phyloP scores from a whole-genome alignment of 768 basidiomycete genomes.

The Tulasnella sp. region DNA sequence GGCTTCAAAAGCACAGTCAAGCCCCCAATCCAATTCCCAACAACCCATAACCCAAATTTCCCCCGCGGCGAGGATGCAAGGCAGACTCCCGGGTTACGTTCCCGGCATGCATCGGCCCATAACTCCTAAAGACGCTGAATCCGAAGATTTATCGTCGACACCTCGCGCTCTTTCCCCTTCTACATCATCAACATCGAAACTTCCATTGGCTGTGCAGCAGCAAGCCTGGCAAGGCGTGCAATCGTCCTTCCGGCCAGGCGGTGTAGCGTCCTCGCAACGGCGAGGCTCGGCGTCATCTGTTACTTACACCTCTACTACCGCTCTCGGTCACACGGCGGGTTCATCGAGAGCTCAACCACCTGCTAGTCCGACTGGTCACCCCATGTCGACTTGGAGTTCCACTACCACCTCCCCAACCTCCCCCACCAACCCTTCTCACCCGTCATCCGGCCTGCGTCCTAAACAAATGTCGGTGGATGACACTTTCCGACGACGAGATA shows the following conservation, averaged over 20 bases:
- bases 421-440: background rate
- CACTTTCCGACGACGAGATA: background rate
- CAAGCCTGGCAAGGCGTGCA: no score
- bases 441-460: background rate
- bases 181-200: no score
- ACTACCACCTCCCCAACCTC: background rate
- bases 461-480: background rate
- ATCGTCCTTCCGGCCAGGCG: no score
- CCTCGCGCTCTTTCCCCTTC: slow-evolving; percentile 64
- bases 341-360: background rate
- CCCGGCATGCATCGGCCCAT: slow-evolving; percentile 86
- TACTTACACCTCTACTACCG: no score
- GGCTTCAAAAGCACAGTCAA: no score
- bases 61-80: no score
- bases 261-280: no score
- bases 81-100: slow-evolving; percentile 64
- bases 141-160: slow-evolving; percentile 53
- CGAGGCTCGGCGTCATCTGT: no score
- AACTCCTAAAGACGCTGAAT: slow-evolving; percentile 69
- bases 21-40: no score
- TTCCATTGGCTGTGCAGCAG: no score
- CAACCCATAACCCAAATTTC: no score
- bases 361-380: background rate
- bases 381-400: background rate
- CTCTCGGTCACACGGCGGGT: no score